Conservation (phyloP, 352 stramenopile species). For the Peronospora destructor region DNA sequence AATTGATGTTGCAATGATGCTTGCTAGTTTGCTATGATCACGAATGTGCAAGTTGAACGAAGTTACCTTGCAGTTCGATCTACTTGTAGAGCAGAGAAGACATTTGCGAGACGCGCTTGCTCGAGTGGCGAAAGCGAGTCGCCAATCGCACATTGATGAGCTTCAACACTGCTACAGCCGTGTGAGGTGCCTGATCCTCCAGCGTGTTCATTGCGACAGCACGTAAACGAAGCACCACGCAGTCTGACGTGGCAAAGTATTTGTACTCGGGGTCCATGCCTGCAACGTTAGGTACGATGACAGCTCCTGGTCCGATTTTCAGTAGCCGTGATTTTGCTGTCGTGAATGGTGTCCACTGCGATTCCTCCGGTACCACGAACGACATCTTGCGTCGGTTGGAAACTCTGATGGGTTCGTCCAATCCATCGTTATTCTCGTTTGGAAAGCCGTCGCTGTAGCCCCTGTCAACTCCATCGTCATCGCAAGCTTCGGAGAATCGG, state of each 20-base stretch:
- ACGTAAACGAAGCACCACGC: slow-evolving; percentile 57
- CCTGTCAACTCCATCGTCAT: slow-evolving; percentile 1
- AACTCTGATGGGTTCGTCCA: slow-evolving; percentile 3
- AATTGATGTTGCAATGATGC: slow-evolving; percentile 13
- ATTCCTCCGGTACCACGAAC: slow-evolving; percentile 36
- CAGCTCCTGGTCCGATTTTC: slow-evolving; percentile 69
- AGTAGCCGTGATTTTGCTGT: slow-evolving; percentile 53
- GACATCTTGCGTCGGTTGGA: slow-evolving; percentile 31
- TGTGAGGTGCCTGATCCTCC: slow-evolving; percentile 50
- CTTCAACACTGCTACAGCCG: slow-evolving; percentile 67
- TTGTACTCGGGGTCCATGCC: slow-evolving; percentile 38
- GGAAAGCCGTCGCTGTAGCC: slow-evolving; percentile 1
- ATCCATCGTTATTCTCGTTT: slow-evolving; percentile 7
- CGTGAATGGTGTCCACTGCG: slow-evolving; percentile 60
- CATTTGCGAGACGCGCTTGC: slow-evolving; percentile 70
- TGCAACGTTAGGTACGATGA: slow-evolving; percentile 55
- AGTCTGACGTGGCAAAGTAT: slow-evolving; percentile 61
- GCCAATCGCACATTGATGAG: slow-evolving; percentile 57
- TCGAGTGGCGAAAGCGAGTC: slow-evolving; percentile 56
- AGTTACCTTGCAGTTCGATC: not conserved
- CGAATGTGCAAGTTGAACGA: slow-evolving; percentile 9
- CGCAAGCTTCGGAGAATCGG: slow-evolving; percentile 10
- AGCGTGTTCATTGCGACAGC: slow-evolving; percentile 48
- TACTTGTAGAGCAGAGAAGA: slow-evolving; percentile 77
- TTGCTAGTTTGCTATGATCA: not conserved